phyloP scores from a whole-genome alignment of 306 rosid genomes.

The cucumber (Cucumis sativus) region Cucumber_9930_V3 NC_026661.2:3032001-3032500 shows the following conservation, averaged over 20 bases:
- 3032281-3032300: background rate
- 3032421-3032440: too few species aligned
- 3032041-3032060: conserved; percentile 55
- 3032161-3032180: background rate
- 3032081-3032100: conserved; percentile 37
- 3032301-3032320: too few species aligned
- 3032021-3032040: conserved; percentile 30
- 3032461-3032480: too few species aligned
- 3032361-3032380: too few species aligned
- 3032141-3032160: background rate
- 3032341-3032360: too few species aligned
- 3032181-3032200: background rate
- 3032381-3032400: too few species aligned
- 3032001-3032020: background rate
- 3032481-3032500: too few species aligned
- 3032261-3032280: background rate
- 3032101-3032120: conserved; percentile 40
- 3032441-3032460: too few species aligned
- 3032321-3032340: too few species aligned
- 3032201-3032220: background rate
- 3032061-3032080: conserved; percentile 31
- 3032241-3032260: background rate
- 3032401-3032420: too few species aligned
- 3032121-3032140: conserved; percentile 23
- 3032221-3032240: background rate